Conservation (phyloP, 1,284 basidiomycete genomes). For the Sutorius eximius region DNA sequence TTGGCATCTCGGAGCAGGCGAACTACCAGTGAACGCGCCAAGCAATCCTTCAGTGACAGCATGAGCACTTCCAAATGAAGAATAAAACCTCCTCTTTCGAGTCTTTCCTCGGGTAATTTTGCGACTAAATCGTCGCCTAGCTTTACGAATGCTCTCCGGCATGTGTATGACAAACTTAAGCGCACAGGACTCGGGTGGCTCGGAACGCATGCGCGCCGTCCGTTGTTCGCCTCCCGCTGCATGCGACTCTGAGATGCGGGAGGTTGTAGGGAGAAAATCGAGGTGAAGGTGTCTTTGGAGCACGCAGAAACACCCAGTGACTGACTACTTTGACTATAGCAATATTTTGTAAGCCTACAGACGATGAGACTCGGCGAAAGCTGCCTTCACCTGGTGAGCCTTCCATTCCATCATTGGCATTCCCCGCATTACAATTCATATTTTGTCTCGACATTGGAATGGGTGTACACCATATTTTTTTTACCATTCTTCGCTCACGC, state of each 20-base stretch:
- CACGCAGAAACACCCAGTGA: too few species aligned
- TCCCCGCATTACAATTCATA: neutral
- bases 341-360: neutral
- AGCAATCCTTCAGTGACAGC: neutral
- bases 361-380: slow-evolving; percentile 10
- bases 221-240: slow-evolving; percentile 13
- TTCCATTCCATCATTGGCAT: slow-evolving; percentile 6
- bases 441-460: slow-evolving; percentile 2
- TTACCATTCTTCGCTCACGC: neutral
- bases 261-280: slow-evolving; percentile 8
- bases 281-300: slow-evolving; percentile 3
- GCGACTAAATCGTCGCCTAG: neutral
- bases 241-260: slow-evolving; percentile 9
- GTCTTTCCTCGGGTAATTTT: neutral
- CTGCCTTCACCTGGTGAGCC: slow-evolving; percentile 14
- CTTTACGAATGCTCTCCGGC: slow-evolving; percentile 10
- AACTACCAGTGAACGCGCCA: too few species aligned
- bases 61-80: neutral
- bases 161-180: neutral
- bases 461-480: neutral
- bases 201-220: neutral
- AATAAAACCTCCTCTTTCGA: neutral
- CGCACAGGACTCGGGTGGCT: neutral
- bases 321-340: neutral
- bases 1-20: too few species aligned